Conservation (phyloP, 2,329 filamentous ascomycete genomes). For the Aspergillus aculeatinus region DNA sequence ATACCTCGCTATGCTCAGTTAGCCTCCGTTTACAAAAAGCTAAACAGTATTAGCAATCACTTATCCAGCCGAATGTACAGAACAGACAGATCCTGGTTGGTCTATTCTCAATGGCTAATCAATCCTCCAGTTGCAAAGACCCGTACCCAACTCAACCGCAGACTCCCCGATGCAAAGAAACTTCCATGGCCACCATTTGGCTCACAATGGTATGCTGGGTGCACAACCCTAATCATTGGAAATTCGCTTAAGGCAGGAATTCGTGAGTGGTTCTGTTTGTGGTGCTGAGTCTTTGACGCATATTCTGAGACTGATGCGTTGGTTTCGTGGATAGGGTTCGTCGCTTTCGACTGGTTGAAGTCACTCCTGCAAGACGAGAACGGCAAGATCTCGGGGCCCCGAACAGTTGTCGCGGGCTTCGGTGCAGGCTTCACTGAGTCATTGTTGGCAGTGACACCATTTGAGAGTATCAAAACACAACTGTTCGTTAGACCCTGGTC, state of each 20-base stretch:
- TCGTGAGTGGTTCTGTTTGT: conserved; percentile 55
- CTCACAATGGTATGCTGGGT: conserved; percentile 93
- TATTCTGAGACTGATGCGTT: background rate
- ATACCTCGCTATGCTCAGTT: conserved; percentile 4
- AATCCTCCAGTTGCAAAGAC: conserved; percentile 77
- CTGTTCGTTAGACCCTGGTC: conserved; percentile 54
- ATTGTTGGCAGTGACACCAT: conserved; percentile 88
- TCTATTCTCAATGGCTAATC: conserved; percentile 11
- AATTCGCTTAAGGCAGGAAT: conserved; percentile 97
- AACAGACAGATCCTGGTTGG: conserved; percentile 9
- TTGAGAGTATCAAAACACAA: conserved; percentile 97
- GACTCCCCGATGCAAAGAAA: conserved; percentile 77
- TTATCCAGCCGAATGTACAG: conserved; percentile 86
- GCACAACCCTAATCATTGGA: conserved; percentile 93
- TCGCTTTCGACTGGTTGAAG: conserved; percentile 96
- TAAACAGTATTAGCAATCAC: conserved; percentile 67
- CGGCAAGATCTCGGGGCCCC: conserved; percentile 84
- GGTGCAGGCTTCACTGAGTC: conserved; percentile 94
- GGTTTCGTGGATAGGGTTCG: conserved; percentile 62
- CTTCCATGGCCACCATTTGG: conserved; percentile 94
- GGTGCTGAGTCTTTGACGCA: background rate
- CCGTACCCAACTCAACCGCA: conserved; percentile 85
- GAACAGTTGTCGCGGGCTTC: conserved; percentile 90
- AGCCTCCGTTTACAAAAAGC: background rate
- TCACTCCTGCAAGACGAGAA: conserved; percentile 74